Evolutionary conservation across 371 early-diverging fungal genomes (phyloP).

Genomic region (Mucor indicus): DNA sequence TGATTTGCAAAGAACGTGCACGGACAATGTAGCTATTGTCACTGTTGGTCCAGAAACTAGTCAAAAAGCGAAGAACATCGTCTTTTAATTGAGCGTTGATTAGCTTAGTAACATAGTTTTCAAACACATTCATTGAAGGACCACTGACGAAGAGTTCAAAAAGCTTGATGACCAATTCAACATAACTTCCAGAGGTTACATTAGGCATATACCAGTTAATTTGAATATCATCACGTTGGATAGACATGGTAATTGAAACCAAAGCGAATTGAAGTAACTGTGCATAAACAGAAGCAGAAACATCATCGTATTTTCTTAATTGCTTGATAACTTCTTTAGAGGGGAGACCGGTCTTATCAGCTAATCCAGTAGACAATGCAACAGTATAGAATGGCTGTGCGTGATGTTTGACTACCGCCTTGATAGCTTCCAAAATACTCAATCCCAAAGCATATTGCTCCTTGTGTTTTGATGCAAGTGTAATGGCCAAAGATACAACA

Average conservation of each 20-base stretch:
- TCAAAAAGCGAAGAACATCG: slow-evolving; percentile 65
- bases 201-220: slow-evolving; percentile 16
- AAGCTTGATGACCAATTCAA: slow-evolving; percentile 23
- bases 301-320: slow-evolving; percentile 17
- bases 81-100: slow-evolving; percentile 52
- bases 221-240: slow-evolving; percentile 3
- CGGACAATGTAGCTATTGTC: slow-evolving; percentile 31
- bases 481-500: slow-evolving; percentile 24
- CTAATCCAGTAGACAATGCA: slow-evolving; percentile 4
- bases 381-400: slow-evolving; percentile 10
- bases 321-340: slow-evolving; percentile 17
- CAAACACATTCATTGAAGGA: slow-evolving; percentile 41
- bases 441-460: slow-evolving; percentile 9
- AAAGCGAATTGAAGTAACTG: slow-evolving; percentile 21
- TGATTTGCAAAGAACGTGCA: slow-evolving; percentile 64
- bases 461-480: slow-evolving; percentile 8
- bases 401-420: not conserved
- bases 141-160: slow-evolving; percentile 48
- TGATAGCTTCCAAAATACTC: slow-evolving; percentile 5
- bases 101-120: slow-evolving; percentile 51
- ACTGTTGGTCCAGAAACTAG: slow-evolving; percentile 56
- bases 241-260: slow-evolving; percentile 4
- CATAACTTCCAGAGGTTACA: not conserved
- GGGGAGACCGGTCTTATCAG: slow-evolving; percentile 5
- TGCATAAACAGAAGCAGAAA: slow-evolving; percentile 8